Conservation (phyloP, 129 eudicot species). For the Helichrysum umbraculigerum region DNA sequence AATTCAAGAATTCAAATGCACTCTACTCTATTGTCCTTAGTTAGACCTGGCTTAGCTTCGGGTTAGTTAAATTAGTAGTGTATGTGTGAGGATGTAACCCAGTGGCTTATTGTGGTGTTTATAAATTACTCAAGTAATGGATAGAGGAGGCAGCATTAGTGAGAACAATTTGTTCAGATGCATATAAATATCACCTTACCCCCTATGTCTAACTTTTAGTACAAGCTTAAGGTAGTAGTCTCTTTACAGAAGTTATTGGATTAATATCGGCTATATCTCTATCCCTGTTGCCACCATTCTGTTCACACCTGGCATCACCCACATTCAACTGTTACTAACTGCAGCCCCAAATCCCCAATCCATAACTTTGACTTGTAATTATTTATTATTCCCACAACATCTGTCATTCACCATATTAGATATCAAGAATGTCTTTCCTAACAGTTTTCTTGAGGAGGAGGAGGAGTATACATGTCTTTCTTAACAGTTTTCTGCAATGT, state of each 20-base stretch:
- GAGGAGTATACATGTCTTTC: neutral
- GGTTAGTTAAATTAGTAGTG: no score
- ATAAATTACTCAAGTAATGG: neutral
- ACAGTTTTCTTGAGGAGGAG: neutral
- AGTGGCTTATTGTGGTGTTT: no score
- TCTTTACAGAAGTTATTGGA: neutral
- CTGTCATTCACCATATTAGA: neutral
- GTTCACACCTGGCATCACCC: neutral
- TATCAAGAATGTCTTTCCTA: neutral
- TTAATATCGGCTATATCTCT: neutral
- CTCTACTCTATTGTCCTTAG: no score
- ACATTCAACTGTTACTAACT: neutral
- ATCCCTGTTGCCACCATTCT: neutral
- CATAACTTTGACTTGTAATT: no score
- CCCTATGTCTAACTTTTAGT: neutral
- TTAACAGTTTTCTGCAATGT: neutral
- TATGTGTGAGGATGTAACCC: no score
- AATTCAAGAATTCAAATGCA: no score
- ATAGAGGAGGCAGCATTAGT: neutral
- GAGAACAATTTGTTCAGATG: neutral
- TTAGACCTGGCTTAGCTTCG: no score
- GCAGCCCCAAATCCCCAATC: no score
- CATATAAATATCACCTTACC: neutral
- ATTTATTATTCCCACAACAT: no score
- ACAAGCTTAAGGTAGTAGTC: neutral